Conservation (phyloP, 306 rosid species). For the Gynostemma pentaphyllum region DNA sequence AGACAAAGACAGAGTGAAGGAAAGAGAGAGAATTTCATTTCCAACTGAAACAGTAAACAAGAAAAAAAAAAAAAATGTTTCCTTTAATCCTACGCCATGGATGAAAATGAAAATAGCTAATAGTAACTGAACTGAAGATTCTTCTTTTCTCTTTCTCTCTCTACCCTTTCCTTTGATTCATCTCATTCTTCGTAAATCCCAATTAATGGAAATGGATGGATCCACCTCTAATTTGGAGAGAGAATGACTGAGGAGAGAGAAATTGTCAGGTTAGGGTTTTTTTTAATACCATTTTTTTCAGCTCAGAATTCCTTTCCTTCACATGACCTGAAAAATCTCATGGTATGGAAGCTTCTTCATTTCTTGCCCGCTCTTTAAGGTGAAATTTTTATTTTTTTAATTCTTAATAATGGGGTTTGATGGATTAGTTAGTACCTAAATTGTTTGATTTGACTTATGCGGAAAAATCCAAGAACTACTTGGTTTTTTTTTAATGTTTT, state of each 20-base stretch:
- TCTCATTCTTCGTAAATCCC: constrained; percentile 9
- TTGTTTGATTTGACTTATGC: constrained; percentile 16
- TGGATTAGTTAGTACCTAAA: neutral
- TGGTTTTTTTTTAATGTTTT: constrained; percentile 3
- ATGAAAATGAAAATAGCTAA: constrained; percentile 7
- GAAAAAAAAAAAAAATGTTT: neutral
- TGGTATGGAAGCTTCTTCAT: constrained; percentile 48
- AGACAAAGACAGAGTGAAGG: neutral
- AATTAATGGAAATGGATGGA: neutral
- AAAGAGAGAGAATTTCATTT: constrained; percentile 17
- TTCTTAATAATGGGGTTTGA: constrained; percentile 4
- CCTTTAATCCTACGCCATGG: constrained; percentile 24
- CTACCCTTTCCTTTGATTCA: constrained; percentile 10
- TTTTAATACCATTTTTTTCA: constrained; percentile 19
- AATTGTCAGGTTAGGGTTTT: constrained; percentile 46
- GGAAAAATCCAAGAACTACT: constrained; percentile 1
- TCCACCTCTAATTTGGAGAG: constrained; percentile 10
- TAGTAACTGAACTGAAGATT: constrained; percentile 7
- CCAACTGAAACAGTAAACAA: too few species aligned
- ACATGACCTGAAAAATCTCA: constrained; percentile 22
- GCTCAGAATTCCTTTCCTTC: constrained; percentile 28
- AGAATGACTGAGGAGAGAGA: constrained; percentile 12
- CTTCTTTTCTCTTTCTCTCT: constrained; percentile 21
- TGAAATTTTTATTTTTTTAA: neutral
- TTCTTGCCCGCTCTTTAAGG: constrained; percentile 12